A percentile compares a stretch with the other conserved stretches of the same genome.
Conservation (phyloP, 108 stramenopile genomes). For the Seminavis robusta region DNA sequence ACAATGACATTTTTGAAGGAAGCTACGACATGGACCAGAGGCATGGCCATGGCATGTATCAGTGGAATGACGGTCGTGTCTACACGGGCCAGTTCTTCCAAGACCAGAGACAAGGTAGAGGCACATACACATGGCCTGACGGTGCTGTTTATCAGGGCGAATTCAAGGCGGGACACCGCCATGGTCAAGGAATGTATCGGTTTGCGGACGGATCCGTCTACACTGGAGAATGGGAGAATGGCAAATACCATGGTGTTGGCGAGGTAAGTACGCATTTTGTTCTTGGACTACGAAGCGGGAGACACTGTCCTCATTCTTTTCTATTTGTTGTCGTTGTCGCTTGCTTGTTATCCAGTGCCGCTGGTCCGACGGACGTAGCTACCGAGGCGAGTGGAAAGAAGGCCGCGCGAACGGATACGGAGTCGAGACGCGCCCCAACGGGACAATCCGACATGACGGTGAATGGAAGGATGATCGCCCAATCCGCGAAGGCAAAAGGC, state of each 20-base stretch:
- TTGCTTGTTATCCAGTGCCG: constrained; percentile 2
- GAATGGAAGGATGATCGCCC: constrained; percentile 35
- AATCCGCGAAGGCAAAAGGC: no score
- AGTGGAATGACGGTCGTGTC: constrained; percentile 27
- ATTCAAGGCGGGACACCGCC: constrained; percentile 25
- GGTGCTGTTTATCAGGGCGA: constrained; percentile 29
- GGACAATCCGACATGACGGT: constrained; percentile 39
- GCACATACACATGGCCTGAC: constrained; percentile 26
- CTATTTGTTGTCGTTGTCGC: neutral
- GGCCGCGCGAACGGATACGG: constrained; percentile 38
- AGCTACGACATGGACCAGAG: constrained; percentile 16
- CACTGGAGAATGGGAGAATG: constrained; percentile 18
- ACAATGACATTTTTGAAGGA: constrained; percentile 22
- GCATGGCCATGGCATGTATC: constrained; percentile 24
- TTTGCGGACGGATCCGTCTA: constrained; percentile 17
- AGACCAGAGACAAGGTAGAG: constrained; percentile 22
- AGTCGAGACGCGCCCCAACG: constrained; percentile 29
- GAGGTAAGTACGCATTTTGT: neutral
- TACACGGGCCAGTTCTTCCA: constrained; percentile 18
- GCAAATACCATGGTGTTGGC: constrained; percentile 30
- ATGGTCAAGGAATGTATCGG: constrained; percentile 38
- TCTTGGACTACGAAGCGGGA: neutral
- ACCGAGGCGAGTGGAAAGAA: constrained; percentile 34
- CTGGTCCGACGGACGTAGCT: constrained; percentile 29
- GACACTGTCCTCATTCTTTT: neutral